phyloP scores from a whole-genome alignment of 495 filamentous ascomycete genomes.

The Penicillium waksmanii region DNA sequence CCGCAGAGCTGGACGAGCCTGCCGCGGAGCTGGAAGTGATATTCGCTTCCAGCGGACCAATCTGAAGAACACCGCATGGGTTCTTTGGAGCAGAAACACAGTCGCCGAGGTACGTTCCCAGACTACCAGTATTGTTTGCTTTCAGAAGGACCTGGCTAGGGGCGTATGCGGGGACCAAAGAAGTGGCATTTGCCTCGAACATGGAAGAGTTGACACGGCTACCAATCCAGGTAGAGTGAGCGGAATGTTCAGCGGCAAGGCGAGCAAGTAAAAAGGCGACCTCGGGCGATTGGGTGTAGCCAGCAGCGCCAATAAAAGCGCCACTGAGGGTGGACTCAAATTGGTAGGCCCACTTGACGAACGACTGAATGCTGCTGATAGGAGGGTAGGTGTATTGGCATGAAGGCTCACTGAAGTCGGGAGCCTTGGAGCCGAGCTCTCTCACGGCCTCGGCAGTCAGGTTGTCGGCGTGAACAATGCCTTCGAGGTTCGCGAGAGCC shows the following conservation, averaged over 20 bases:
- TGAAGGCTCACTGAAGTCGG: conserved; percentile 24
- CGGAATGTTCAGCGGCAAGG: conserved; percentile 36
- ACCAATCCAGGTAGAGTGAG: conserved; percentile 31
- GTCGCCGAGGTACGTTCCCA: conserved; percentile 31
- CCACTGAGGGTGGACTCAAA: conserved; percentile 33
- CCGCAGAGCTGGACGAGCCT: conserved; percentile 3
- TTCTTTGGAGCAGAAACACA: conserved; percentile 31
- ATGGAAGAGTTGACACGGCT: conserved; percentile 25
- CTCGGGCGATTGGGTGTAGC: conserved; percentile 39
- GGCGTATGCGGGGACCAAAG: conserved; percentile 25
- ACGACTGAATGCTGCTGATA: conserved; percentile 15
- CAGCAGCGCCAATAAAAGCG: conserved; percentile 36
- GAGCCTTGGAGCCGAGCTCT: conserved; percentile 19
- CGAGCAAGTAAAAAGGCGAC: conserved; percentile 39
- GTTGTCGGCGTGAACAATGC: conserved; percentile 32
- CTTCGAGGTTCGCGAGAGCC: conserved; percentile 26
- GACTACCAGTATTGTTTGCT: conserved; percentile 29
- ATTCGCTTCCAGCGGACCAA: conserved; percentile 29
- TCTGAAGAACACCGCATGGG: conserved; percentile 27
- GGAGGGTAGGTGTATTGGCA: conserved; percentile 28
- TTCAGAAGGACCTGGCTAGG: conserved; percentile 29
- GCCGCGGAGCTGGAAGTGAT: conserved; percentile 20
- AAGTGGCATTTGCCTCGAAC: conserved; percentile 28
- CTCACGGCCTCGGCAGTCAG: conserved; percentile 31
- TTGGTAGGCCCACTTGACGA: conserved; percentile 24